A percentile compares a stretch with the other conserved stretches of the same genome.
Evolutionary conservation across 306 rosid genomes (phyloP).

Genomic region (Trichosanthes truncata): DNA sequence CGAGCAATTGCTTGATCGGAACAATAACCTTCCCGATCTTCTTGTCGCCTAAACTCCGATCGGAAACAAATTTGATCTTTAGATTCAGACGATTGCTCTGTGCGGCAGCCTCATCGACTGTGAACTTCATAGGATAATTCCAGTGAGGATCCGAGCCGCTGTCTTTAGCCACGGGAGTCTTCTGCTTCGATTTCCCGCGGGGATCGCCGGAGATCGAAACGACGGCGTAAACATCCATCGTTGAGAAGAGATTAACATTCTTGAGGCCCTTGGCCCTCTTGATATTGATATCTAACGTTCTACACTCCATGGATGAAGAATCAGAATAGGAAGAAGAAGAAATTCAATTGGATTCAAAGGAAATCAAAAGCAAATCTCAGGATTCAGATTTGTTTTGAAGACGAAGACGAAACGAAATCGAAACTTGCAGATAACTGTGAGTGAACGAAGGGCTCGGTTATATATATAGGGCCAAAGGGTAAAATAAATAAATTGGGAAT

Average conservation of each 20-base stretch:
- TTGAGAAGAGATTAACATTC: slow-evolving; percentile 35
- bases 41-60: slow-evolving; percentile 22
- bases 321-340: background rate
- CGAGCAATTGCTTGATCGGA: slow-evolving; percentile 28
- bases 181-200: slow-evolving; percentile 9
- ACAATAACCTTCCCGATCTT: slow-evolving; percentile 28
- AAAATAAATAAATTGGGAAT: background rate
- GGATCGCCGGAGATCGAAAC: slow-evolving; percentile 31
- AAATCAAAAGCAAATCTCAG: background rate
- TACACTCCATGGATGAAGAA: slow-evolving; percentile 27
- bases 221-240: slow-evolving; percentile 49
- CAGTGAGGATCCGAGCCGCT: slow-evolving; percentile 36
- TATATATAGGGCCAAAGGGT: background rate
- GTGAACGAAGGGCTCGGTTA: background rate
- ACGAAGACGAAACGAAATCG: background rate
- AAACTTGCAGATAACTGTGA: background rate
- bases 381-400: background rate
- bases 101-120: slow-evolving; percentile 15
- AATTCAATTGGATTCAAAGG: background rate
- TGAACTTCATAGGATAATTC: slow-evolving; percentile 28
- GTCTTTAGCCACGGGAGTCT: slow-evolving; percentile 27
- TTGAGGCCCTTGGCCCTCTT: slow-evolving; percentile 29
- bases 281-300: slow-evolving; percentile 25
- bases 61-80: slow-evolving; percentile 29
- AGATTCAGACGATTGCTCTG: slow-evolving; percentile 25